A percentile compares a stretch with the other conserved stretches of the same genome.
phyloP scores from a whole-genome alignment of 2,329 filamentous ascomycete species.

The Aspergillus unguis region DNA sequence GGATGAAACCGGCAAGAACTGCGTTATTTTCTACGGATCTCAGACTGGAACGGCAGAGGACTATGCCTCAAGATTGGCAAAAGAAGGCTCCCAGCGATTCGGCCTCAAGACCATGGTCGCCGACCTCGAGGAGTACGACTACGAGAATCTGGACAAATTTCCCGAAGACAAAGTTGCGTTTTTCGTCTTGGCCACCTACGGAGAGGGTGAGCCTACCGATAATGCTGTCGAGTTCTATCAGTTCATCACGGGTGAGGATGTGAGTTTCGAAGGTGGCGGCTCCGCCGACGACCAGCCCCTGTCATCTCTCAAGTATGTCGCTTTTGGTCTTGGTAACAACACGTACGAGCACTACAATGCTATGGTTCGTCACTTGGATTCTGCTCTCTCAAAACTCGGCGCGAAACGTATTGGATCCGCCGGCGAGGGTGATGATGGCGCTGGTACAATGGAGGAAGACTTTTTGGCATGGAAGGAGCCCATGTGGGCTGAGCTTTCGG shows the following conservation, averaged over 20 bases:
- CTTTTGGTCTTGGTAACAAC: constrained; percentile 97
- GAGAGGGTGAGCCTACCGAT: constrained; percentile 96
- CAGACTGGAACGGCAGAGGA: constrained; percentile 98
- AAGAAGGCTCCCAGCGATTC: constrained; percentile 95
- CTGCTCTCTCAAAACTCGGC: constrained; percentile 75
- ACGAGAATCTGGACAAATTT: constrained; percentile 84
- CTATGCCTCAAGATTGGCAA: constrained; percentile 91
- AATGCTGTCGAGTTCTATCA: constrained; percentile 99
- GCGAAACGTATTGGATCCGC: constrained; percentile 79
- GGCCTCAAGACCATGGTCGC: constrained; percentile 98
- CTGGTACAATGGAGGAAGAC: constrained; percentile 99
- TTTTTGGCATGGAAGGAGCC: constrained; percentile 99
- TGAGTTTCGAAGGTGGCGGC: constrained; percentile 70
- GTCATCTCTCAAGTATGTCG: constrained; percentile 81
- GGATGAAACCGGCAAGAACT: constrained; percentile 94
- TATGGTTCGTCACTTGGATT: constrained; percentile 91
- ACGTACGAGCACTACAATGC: constrained; percentile 99
- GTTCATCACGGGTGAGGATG: constrained; percentile 80
- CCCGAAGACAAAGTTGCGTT: constrained; percentile 88
- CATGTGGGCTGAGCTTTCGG: constrained; percentile 86
- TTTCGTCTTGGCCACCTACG: constrained; percentile 95
- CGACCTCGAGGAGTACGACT: constrained; percentile 97
- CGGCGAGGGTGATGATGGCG: constrained; percentile 95
- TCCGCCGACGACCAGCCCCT: constrained; percentile 66
- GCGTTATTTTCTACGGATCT: constrained; percentile 96